Evolutionary conservation across 345 rosid genomes (phyloP).

Genomic region (Theobroma cacao): DNA sequence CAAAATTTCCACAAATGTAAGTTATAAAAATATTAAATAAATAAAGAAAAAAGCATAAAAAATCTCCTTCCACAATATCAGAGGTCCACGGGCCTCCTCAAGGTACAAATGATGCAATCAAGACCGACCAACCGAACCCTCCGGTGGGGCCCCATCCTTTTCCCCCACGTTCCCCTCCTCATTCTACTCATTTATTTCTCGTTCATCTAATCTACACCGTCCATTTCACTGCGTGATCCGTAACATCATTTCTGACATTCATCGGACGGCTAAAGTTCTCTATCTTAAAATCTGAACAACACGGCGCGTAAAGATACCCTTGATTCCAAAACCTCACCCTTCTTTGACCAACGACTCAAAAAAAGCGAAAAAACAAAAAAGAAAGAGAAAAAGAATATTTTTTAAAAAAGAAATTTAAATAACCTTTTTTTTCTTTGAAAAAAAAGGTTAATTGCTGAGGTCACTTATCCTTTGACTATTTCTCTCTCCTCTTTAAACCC

Average conservation of each 20-base stretch:
- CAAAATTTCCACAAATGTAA: neutral
- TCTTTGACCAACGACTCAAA: conserved; percentile 45
- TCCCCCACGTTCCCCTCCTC: conserved; percentile 26
- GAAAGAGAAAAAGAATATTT: neutral
- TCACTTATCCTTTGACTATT: conserved; percentile 52
- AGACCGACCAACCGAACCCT: conserved; percentile 30
- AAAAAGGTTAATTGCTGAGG: conserved; percentile 37
- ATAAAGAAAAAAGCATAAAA: neutral
- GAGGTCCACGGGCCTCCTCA: conserved; percentile 12
- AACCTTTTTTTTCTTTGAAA: neutral
- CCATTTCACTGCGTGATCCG: neutral
- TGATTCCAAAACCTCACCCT: neutral
- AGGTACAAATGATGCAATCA: conserved; percentile 28
- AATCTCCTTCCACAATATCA: conserved; percentile 4
- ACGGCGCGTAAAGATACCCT: conserved; percentile 16
- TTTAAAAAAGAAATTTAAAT: neutral
- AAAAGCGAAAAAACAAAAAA: conserved; percentile 10
- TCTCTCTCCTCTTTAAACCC: conserved; percentile 48
- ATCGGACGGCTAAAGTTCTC: neutral
- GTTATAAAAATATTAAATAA: too few relatives aligned
- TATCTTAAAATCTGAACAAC: neutral
- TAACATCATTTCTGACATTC: conserved; percentile 4
- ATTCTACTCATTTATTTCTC: conserved; percentile 17
- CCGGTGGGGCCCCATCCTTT: conserved; percentile 7
- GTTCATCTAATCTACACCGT: conserved; percentile 11